Evolutionary conservation across 495 filamentous ascomycete genomes (phyloP), one percentile per base, ranked within the genome.

Genomic region (Tetracladium marchalianum): DNA sequence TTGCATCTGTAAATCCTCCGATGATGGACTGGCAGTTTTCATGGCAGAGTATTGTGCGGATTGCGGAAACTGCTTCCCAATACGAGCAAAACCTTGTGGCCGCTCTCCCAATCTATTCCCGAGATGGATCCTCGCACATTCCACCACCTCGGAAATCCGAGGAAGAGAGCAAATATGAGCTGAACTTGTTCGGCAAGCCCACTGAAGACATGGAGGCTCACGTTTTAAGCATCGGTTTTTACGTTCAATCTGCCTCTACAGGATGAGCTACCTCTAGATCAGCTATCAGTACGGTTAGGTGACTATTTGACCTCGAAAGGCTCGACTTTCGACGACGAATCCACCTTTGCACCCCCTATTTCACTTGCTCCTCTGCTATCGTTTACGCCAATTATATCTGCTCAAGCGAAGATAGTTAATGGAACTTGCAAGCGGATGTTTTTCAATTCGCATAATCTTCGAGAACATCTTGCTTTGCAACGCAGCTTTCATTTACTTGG

Each of bases 401-500:
- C 78, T 6, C 90, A 98, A 61, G 77, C 85, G 8, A 70, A 72
- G 38, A 65, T 95, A 1, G 72, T 96, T 31, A 88, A 92, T 55
- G 73, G 74, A 11, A 81, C 83, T 11, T 83, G 81, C 48, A 77
- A 95, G 50, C 82, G 80, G 38, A 70, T 92, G 40, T 72, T 96
- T 35, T 94, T 96, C 65, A 78, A 72, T 43, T 69, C 78, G 39
- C 82, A 92, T 57, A 63, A 75, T 1, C 63, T 98, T 9, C 73
- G 75, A n/a, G 60, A 76, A n/a, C 88, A 98, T 59, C 60, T 96
- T 4, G 68, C 70, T 10, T 62, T 95, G 5, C 85, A 93, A 60
- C 78, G 77, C 51, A 76, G 81, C 31, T 95, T 86, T 57, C 85
- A 90, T 36, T 72, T 97, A 5, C 68, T 96, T 5, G 84, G 85